Percentiles rank a stretch among this genome's conserved stretches.
phyloP scores from a whole-genome alignment of 2,329 filamentous ascomycete species.

The Blastomyces emzantsi region DNA sequence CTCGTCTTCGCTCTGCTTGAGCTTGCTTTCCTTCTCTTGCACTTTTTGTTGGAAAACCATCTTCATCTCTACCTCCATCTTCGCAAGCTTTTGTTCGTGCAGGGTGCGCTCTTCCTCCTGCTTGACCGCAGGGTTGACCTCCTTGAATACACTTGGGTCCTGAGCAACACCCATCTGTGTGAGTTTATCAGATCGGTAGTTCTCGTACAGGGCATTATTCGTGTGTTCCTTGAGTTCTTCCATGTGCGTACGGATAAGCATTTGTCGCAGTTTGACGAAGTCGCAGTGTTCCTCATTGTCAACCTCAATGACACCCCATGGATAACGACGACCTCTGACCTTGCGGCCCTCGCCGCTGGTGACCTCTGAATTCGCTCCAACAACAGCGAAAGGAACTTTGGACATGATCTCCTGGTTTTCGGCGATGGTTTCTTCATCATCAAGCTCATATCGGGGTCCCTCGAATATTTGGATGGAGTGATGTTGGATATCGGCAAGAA shows the following conservation, averaged over 20 bases:
- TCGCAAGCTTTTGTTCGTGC: conserved; percentile 99
- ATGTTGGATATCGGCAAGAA: conserved; percentile 91
- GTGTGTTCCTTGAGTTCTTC: conserved; percentile 99
- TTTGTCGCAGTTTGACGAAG: conserved; percentile 99
- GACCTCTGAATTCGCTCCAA: conserved; percentile 93
- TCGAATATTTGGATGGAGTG: conserved; percentile 99
- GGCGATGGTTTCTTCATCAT: conserved; percentile 98
- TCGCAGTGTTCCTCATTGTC: conserved; percentile 99
- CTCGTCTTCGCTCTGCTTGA: conserved; percentile 99
- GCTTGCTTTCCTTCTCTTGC: conserved; percentile 97
- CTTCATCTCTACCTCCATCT: conserved; percentile 99
- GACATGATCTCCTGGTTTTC: conserved; percentile 99
- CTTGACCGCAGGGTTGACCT: conserved; percentile 99
- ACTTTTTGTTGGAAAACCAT: conserved; percentile 99
- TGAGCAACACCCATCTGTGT: conserved; percentile 97
- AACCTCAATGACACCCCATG: conserved; percentile 97
- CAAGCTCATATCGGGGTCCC: conserved; percentile 94
- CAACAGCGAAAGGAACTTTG: conserved; percentile 97
- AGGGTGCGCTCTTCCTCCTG: conserved; percentile 97
- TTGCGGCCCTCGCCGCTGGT: conserved; percentile 85
- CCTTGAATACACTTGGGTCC: conserved; percentile 99
- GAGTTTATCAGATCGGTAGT: conserved; percentile 99
- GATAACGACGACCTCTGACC: conserved; percentile 91
- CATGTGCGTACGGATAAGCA: conserved; percentile 99
- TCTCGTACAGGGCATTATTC: conserved; percentile 98